Evolutionary conservation across 2,329 filamentous ascomycete species (phyloP).

Genomic region (Camptophora hylomeconis): DNA sequence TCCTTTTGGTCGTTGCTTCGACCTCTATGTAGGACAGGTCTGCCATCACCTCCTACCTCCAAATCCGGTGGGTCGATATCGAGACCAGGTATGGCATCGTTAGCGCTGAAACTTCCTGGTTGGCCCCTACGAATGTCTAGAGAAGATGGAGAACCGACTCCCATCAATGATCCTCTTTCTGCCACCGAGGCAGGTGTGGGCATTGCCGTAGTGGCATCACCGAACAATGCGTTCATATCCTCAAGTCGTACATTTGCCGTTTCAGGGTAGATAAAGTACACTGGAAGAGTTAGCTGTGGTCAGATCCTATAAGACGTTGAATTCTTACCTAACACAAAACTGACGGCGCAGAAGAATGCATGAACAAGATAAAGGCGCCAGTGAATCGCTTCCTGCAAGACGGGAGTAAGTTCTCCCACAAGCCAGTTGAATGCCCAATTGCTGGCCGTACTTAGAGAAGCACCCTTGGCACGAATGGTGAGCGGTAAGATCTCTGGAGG

Average conservation of each 20-base stretch:
- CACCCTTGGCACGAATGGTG: conserved; percentile 93
- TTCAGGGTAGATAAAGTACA: conserved; percentile 95
- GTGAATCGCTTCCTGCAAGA: conserved; percentile 79
- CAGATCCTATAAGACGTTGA: not conserved
- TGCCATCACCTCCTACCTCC: conserved; percentile 35
- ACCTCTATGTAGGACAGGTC: conserved; percentile 28
- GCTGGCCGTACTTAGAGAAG: conserved; percentile 85
- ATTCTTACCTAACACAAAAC: conserved; percentile 82
- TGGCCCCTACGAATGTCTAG: conserved; percentile 39
- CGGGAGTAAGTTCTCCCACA: conserved; percentile 86
- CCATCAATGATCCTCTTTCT: conserved; percentile 72
- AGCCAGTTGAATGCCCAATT: conserved; percentile 99
- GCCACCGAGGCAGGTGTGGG: conserved; percentile 64
- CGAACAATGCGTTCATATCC: conserved; percentile 92
- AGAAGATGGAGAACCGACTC: conserved; percentile 65
- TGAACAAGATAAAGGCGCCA: conserved; percentile 93
- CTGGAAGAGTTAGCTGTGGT: conserved; percentile 33
- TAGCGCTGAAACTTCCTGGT: conserved; percentile 37
- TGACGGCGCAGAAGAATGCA: conserved; percentile 89
- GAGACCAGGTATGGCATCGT: conserved; percentile 63
- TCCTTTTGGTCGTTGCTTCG: conserved; percentile 29
- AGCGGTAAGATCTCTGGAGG: conserved; percentile 96
- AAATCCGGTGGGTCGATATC: conserved; percentile 68
- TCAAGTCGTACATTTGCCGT: conserved; percentile 90
- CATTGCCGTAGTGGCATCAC: conserved; percentile 75